Conservation (phyloP, 2,329 filamentous ascomycete genomes). For the Sporothrix brasiliensis region DNA sequence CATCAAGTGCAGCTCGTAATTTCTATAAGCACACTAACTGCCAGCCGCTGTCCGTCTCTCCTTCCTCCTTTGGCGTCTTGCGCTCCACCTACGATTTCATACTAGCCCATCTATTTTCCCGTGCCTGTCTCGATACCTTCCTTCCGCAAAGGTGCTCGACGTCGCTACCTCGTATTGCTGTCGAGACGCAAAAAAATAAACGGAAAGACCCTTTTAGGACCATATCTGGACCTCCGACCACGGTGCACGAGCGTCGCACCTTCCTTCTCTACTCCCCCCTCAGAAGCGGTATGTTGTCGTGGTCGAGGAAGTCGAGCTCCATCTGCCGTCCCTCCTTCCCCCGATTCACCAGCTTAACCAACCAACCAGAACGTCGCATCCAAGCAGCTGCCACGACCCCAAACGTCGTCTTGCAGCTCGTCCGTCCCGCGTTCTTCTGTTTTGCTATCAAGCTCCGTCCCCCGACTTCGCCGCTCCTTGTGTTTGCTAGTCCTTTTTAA, state of each 20-base stretch:
- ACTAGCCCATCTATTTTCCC: slow-evolving; percentile 23
- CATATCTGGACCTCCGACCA: background rate
- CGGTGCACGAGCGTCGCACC: background rate
- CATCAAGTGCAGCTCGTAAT: too few species aligned
- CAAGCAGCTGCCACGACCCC: slow-evolving; percentile 30
- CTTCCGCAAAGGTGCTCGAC: background rate
- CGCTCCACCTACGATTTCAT: slow-evolving; percentile 31
- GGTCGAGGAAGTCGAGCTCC: background rate
- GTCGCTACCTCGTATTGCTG: background rate
- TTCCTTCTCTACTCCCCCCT: background rate
- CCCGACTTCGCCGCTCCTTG: slow-evolving; percentile 11
- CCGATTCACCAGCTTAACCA: slow-evolving; percentile 3
- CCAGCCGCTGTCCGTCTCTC: slow-evolving; percentile 7
- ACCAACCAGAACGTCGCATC: slow-evolving; percentile 30
- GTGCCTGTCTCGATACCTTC: background rate
- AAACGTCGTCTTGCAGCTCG: slow-evolving; percentile 20
- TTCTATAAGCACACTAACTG: background rate
- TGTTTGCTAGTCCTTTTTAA: background rate
- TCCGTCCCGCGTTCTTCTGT: background rate
- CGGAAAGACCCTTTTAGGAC: background rate
- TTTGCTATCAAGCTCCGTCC: background rate
- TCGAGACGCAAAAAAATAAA: background rate
- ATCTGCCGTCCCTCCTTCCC: background rate
- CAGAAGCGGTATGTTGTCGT: slow-evolving; percentile 10
- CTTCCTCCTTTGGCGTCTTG: slow-evolving; percentile 20